These are phyloP conservation scores for Beauveria pseudobassiana DNA, from an alignment of 2,329 filamentous ascomycete species.

Conservation along the genomic window DNA sequence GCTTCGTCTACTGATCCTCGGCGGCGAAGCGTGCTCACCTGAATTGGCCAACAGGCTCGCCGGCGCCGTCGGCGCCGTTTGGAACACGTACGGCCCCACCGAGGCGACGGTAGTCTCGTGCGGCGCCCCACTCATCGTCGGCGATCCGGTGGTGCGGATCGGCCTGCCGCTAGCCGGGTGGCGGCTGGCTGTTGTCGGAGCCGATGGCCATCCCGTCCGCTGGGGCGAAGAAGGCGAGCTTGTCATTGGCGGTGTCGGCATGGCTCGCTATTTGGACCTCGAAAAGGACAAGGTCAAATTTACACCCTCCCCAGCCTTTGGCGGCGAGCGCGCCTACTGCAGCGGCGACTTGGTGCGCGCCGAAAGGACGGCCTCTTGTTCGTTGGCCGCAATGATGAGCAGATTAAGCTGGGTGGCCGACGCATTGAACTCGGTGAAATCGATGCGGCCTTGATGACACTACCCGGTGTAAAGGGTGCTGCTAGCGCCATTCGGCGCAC, in stretches of 20 bases:
- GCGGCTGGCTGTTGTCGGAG: constrained; percentile 23
- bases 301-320: constrained; percentile 14
- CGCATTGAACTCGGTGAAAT: constrained; percentile 23
- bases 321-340: constrained; percentile 18
- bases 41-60: constrained; percentile 16
- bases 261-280: constrained; percentile 17
- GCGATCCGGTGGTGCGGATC: constrained; percentile 15
- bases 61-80: constrained; percentile 15
- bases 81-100: constrained; percentile 21
- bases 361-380: constrained; percentile 17
- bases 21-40: constrained; percentile 18
- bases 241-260: constrained; percentile 18
- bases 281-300: constrained; percentile 17
- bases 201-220: constrained; percentile 35
- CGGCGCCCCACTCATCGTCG: constrained; percentile 15
- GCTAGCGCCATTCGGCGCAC: constrained; percentile 16
- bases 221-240: constrained; percentile 21
- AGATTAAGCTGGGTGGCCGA: constrained; percentile 23
- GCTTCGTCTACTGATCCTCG: constrained; percentile 18
- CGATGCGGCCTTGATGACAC: constrained; percentile 17
- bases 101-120: constrained; percentile 19
- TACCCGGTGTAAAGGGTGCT: constrained; percentile 16
- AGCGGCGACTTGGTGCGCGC: constrained; percentile 21
- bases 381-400: constrained; percentile 21
- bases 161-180: constrained; percentile 18